Percentiles rank a stretch among this genome's conserved stretches.
Evolutionary conservation across 2,329 filamentous ascomycete species (phyloP).

Genomic region (Fusarium nodosum): DNA sequence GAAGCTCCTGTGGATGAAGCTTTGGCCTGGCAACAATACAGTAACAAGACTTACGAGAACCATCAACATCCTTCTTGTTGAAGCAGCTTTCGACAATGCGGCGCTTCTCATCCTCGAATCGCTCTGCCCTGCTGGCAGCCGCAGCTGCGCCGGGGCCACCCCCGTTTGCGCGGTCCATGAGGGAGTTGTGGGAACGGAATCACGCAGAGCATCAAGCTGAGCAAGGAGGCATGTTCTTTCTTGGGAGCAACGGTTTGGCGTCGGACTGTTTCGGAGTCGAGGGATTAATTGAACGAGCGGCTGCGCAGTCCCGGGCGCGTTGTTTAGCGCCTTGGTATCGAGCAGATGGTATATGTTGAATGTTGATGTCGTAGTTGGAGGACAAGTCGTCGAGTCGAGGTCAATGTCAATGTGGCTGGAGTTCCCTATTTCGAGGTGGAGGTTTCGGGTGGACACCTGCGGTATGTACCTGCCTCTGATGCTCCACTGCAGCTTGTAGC

Average conservation of each 20-base stretch:
- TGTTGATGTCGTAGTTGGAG: constrained; percentile 27
- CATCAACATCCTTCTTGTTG: constrained; percentile 87
- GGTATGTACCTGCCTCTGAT: constrained; percentile 40
- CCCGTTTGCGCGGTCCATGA: constrained; percentile 59
- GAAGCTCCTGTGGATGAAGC: background rate
- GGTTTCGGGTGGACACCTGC: constrained; percentile 42
- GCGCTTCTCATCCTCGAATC: constrained; percentile 96
- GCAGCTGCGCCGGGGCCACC: constrained; percentile 54
- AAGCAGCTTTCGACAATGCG: constrained; percentile 97
- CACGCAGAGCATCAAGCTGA: constrained; percentile 46
- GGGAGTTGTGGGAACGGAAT: constrained; percentile 41
- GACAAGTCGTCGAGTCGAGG: constrained; percentile 47
- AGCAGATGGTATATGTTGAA: constrained; percentile 1
- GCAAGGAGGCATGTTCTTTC: constrained; percentile 52
- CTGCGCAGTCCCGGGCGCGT: constrained; percentile 22
- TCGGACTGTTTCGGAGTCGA: constrained; percentile 6
- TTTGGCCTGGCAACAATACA: constrained; percentile 32
- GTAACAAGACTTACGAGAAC: constrained; percentile 74
- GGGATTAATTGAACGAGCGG: constrained; percentile 8
- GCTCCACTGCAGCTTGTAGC: constrained; percentile 41
- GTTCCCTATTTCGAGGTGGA: constrained; percentile 46
- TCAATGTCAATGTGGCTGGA: constrained; percentile 46
- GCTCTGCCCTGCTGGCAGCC: constrained; percentile 72
- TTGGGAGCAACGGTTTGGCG: constrained; percentile 22
- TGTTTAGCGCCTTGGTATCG: constrained; percentile 3